phyloP scores from a whole-genome alignment of 441 rosid genomes.

The Iberis amara region DNA sequence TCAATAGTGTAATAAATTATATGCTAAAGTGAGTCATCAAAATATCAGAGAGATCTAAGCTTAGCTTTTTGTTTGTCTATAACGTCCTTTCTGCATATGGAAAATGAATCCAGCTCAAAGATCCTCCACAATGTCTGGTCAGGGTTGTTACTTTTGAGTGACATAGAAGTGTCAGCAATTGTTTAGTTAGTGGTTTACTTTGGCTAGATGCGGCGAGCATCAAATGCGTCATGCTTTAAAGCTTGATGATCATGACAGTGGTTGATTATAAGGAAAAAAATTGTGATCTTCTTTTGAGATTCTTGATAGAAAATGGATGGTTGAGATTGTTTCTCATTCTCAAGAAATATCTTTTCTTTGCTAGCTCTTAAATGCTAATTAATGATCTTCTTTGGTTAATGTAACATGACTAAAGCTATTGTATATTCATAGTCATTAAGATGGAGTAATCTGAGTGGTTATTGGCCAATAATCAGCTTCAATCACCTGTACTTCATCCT shows the following conservation, averaged over 20 bases:
- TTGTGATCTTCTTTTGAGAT: slow-evolving; percentile 30
- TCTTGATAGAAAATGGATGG: slow-evolving; percentile 33
- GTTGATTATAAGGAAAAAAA: slow-evolving; percentile 23
- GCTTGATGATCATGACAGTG: slow-evolving; percentile 34
- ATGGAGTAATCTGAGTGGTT: too few relatives aligned
- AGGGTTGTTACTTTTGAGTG: slow-evolving; percentile 33
- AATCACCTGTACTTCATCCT: too few relatives aligned
- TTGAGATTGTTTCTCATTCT: slow-evolving; percentile 32
- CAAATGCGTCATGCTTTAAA: slow-evolving; percentile 34
- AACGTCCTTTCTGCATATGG: slow-evolving; percentile 35
- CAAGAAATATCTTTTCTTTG: slow-evolving; percentile 26
- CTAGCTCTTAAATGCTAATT: too few relatives aligned
- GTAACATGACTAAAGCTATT: too few relatives aligned
- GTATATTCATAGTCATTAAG: too few relatives aligned
- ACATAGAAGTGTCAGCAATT: slow-evolving; percentile 32
- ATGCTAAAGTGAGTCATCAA: slow-evolving; percentile 40
- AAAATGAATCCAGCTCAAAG: slow-evolving; percentile 29
- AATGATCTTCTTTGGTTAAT: slow-evolving; percentile 22
- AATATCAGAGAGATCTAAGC: slow-evolving; percentile 22
- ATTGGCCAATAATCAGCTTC: too few relatives aligned
- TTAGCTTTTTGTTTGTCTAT: slow-evolving; percentile 37
- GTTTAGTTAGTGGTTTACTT: slow-evolving; percentile 32
- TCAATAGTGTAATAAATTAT: slow-evolving; percentile 41
- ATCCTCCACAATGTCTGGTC: slow-evolving; percentile 34
- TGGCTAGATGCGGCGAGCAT: slow-evolving; percentile 45